Percentiles rank a stretch among this genome's conserved stretches.
These are phyloP conservation scores for Aureobasidium lini DNA, from an alignment of 2,329 filamentous ascomycete genomes.

Conservation along the genomic window DNA sequence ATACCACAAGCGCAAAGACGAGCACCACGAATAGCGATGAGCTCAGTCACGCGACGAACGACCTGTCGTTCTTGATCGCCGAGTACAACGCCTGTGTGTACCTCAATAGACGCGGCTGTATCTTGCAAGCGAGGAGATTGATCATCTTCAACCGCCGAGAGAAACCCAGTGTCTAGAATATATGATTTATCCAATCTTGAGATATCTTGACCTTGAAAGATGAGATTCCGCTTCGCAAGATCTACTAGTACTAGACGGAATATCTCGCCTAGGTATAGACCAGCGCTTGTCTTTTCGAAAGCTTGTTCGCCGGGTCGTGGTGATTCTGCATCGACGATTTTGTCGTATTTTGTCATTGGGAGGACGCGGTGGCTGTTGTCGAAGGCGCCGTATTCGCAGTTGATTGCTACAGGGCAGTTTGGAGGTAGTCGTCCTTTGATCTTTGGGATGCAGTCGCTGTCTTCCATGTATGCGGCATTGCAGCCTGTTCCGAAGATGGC, in stretches of 20 bases:
- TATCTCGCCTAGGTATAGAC: slow-evolving; percentile 88
- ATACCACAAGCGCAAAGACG: slow-evolving; percentile 32
- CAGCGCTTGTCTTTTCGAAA: slow-evolving; percentile 97
- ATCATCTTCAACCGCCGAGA: slow-evolving; percentile 75
- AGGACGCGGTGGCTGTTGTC: slow-evolving; percentile 90
- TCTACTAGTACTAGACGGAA: slow-evolving; percentile 84
- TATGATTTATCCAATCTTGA: slow-evolving; percentile 72
- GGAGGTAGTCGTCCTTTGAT: slow-evolving; percentile 69
- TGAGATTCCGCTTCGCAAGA: slow-evolving; percentile 64
- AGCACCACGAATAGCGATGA: slow-evolving; percentile 29
- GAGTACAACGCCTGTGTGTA: slow-evolving; percentile 20
- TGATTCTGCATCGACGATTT: slow-evolving; percentile 81
- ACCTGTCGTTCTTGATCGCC: slow-evolving; percentile 24
- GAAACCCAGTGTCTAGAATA: slow-evolving; percentile 81
- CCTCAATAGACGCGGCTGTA: slow-evolving; percentile 21
- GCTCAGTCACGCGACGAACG: slow-evolving; percentile 24
- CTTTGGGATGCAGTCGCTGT: slow-evolving; percentile 75
- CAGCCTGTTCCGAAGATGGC: slow-evolving; percentile 93
- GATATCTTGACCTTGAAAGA: slow-evolving; percentile 77
- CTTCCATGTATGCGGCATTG: slow-evolving; percentile 90
- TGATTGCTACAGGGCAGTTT: slow-evolving; percentile 86
- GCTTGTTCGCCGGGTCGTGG: slow-evolving; percentile 89
- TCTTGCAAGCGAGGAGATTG: slow-evolving; percentile 18
- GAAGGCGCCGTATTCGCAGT: slow-evolving; percentile 97
- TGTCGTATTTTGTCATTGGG: slow-evolving; percentile 78